Percentiles rank a stretch among this genome's conserved stretches.
These are phyloP conservation scores for Exophiala lecanii-corni DNA, from an alignment of 2,329 filamentous ascomycete genomes.

Conservation along the genomic window DNA sequence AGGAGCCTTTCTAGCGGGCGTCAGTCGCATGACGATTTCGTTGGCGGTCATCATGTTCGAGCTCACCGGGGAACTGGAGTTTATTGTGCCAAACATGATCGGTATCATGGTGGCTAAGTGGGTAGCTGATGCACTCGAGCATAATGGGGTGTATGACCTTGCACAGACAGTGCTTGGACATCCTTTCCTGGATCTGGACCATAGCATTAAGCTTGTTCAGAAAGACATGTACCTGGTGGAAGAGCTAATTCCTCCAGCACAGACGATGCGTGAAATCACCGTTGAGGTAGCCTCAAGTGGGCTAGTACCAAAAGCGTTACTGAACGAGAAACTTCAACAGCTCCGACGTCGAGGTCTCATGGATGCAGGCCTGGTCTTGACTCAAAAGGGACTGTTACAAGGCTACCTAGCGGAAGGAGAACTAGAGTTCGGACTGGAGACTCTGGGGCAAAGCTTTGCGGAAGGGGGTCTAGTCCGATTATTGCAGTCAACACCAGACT, in stretches of 20 bases:
- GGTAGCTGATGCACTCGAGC: constrained; percentile 51
- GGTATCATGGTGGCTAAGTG: constrained; percentile 58
- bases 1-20: constrained; percentile 55
- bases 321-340: constrained; percentile 44
- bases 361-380: constrained; percentile 55
- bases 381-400: constrained; percentile 45
- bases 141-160: constrained; percentile 55
- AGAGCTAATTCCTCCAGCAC: constrained; percentile 48
- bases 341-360: constrained; percentile 49
- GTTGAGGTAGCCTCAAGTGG: constrained; percentile 43
- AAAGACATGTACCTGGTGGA: constrained; percentile 37
- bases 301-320: constrained; percentile 38
- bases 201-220: constrained; percentile 37
- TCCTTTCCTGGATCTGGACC: constrained; percentile 54
- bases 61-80: constrained; percentile 55
- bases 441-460: constrained; percentile 5
- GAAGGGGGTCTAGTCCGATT: constrained; percentile 16
- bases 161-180: constrained; percentile 57
- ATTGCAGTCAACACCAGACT: constrained; percentile 7
- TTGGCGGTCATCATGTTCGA: constrained; percentile 60
- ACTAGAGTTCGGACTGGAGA: constrained; percentile 50
- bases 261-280: constrained; percentile 55
- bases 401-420: constrained; percentile 54
- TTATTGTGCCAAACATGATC: constrained; percentile 55
- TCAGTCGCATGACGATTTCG: constrained; percentile 55